Evolutionary conservation across 495 filamentous ascomycete species (phyloP).

Genomic region (Xylaria nigripes): DNA sequence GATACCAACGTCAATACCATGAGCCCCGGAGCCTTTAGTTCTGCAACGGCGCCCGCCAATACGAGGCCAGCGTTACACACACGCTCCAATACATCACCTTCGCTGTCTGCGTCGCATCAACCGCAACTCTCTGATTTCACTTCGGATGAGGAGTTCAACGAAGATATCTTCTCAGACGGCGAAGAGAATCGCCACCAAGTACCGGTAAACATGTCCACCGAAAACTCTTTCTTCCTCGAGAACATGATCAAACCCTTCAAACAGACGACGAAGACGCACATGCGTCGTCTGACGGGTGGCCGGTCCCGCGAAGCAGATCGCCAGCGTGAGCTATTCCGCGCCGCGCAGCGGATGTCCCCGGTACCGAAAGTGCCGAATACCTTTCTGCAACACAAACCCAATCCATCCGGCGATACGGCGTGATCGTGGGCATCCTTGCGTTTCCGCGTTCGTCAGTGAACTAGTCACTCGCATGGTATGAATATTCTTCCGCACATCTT

Average conservation of each 20-base stretch:
- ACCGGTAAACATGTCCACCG: conserved; percentile 24
- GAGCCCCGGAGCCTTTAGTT: conserved; percentile 52
- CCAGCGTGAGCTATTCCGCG: conserved; percentile 49
- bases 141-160: conserved; percentile 40
- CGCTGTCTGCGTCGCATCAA: conserved; percentile 48
- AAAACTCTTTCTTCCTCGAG: conserved; percentile 56
- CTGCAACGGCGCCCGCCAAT: conserved; percentile 1
- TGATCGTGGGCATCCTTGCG: neutral
- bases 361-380: conserved; percentile 54
- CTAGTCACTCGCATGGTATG: neutral
- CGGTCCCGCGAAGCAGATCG: conserved; percentile 53
- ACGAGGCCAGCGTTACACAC: conserved; percentile 52
- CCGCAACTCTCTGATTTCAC: conserved; percentile 50
- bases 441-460: neutral
- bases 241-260: conserved; percentile 54
- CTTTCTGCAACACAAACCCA: conserved; percentile 22
- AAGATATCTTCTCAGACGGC: conserved; percentile 47
- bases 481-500: neutral
- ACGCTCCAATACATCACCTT: conserved; percentile 68
- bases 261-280: conserved; percentile 47
- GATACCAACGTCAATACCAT: conserved; percentile 52
- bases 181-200: conserved; percentile 36
- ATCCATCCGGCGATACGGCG: conserved; percentile 4
- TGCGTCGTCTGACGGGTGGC: conserved; percentile 60
- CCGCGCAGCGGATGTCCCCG: conserved; percentile 25